Base-by-base conservation (phyloP, 1,284 basidiomycete genomes). In the Boletus sp. region DNA sequence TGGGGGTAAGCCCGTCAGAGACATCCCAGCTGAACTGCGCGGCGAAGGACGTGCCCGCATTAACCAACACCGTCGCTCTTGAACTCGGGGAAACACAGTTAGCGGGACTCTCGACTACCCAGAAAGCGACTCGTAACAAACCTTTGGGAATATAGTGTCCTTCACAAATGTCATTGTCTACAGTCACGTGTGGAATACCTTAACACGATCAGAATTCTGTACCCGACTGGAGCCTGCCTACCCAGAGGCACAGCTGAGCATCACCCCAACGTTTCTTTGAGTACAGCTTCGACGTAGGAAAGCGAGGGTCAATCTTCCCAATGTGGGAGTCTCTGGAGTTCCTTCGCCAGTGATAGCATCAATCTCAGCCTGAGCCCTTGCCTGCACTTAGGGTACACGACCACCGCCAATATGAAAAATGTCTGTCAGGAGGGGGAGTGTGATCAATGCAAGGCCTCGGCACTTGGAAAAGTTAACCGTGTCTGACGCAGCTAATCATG, bases 211-310 rank as follows among this genome's bases (percentile, higher is more conserved):
- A 41, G 34, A 36, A 2, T 23, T 30, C 8, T 5, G 25, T 2
- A n/a, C 8, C 10, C 4, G 13, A 37, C 6, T 4, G 26, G 16
- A 20, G 19, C 16, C 23, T 23, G 29, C 49, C 25, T 50, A 57
- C 64, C 55, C 1, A 64, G 48, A 10, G 75, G 76, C 3, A 60
- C 68, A 4, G 72, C 67, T 3, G 76, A 73, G 4, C 72, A 67
- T 65, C 72, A 82, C 22, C 80, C 65, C 40, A 80, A 55, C 1
- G 76, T 69, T 58, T 82, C 82, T 51, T 75, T 77, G 44, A 79
- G 54, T 1, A 80, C 53, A 0, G 77, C 77, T 12, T 66, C 58
- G 1, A 81, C 56, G 56, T 77, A 81, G 1, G 62, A 65, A 19
- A 81, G 59, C 12, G 56, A 60, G 2, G 53, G 45, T 3, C 73